phyloP scores from a whole-genome alignment of 1,139 yeast species.

The Waltiozyma sp. region DNA sequence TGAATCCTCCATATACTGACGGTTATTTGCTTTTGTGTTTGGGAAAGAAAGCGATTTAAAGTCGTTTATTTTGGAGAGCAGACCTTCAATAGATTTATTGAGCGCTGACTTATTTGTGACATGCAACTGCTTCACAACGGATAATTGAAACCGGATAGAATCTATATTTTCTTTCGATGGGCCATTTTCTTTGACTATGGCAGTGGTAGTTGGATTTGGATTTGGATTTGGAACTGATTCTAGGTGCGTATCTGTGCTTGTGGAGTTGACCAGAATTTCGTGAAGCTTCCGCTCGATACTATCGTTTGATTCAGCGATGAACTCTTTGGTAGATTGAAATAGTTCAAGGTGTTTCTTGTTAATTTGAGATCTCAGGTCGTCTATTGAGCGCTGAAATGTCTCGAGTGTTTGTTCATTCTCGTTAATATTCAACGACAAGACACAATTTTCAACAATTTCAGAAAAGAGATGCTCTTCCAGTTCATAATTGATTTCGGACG shows the following conservation, averaged over 20 bases:
- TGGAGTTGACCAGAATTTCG: conserved; percentile 11
- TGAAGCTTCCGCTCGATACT: conserved; percentile 24
- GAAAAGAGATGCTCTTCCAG: conserved; percentile 57
- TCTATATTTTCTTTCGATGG: background rate
- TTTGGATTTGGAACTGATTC: background rate
- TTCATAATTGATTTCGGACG: conserved; percentile 58
- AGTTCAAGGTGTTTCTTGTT: conserved; percentile 22
- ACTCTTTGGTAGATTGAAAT: conserved; percentile 22
- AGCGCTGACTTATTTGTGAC: conserved; percentile 32
- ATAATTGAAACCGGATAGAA: conserved; percentile 33
- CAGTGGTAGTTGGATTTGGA: background rate
- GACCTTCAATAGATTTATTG: conserved; percentile 31
- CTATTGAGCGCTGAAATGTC: conserved; percentile 17
- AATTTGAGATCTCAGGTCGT: conserved; percentile 26
- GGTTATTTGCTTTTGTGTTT: conserved; percentile 32
- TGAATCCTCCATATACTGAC: conserved; percentile 69
- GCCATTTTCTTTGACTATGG: background rate
- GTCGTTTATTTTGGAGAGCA: conserved; percentile 37
- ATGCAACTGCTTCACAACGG: conserved; percentile 53
- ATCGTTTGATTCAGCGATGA: conserved; percentile 19
- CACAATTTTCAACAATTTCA: conserved; percentile 50
- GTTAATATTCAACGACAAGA: conserved; percentile 36
- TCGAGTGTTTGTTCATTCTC: conserved; percentile 10
- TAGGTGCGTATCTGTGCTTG: conserved; percentile 1
- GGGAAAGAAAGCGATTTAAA: conserved; percentile 29